Conservation (phyloP, 2,329 filamentous ascomycete species). For the Ceratocystis albifundus region DNA sequence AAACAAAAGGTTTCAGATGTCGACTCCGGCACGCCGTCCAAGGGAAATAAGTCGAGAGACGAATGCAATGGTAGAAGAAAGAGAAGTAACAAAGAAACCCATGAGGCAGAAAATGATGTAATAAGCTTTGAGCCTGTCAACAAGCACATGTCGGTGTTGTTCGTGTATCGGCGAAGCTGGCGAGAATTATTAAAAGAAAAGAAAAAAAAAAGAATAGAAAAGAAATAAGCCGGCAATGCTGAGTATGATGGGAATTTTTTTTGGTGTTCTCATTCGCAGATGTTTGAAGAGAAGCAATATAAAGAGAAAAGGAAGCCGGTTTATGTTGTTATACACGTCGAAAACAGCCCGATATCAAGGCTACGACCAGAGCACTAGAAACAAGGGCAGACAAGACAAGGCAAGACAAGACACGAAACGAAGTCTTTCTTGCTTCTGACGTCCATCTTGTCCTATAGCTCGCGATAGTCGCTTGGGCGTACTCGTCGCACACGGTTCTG, state of each 20-base stretch:
- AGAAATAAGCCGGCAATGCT: neutral
- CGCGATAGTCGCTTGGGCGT: conserved; percentile 81
- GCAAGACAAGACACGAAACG: neutral
- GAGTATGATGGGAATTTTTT: neutral
- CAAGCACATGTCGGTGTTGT: neutral
- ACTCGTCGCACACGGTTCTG: conserved; percentile 68
- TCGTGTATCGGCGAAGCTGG: no score
- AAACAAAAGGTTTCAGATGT: neutral
- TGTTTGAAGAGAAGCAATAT: neutral
- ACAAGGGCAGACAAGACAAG: neutral
- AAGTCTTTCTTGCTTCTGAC: neutral
- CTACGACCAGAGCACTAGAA: neutral
- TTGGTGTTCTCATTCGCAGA: neutral
- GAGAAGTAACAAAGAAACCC: neutral
- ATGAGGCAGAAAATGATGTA: no score
- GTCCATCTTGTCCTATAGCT: conserved; percentile 44
- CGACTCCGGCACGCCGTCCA: neutral
- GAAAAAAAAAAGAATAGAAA: no score
- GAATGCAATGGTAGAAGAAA: neutral
- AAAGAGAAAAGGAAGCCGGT: neutral
- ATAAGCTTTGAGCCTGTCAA: neutral
- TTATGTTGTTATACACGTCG: neutral
- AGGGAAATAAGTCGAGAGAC: neutral
- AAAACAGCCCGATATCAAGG: neutral
- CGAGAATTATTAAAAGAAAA: no score